Conservation (phyloP, 768 basidiomycete genomes). For the Podaxis sp. region DNA sequence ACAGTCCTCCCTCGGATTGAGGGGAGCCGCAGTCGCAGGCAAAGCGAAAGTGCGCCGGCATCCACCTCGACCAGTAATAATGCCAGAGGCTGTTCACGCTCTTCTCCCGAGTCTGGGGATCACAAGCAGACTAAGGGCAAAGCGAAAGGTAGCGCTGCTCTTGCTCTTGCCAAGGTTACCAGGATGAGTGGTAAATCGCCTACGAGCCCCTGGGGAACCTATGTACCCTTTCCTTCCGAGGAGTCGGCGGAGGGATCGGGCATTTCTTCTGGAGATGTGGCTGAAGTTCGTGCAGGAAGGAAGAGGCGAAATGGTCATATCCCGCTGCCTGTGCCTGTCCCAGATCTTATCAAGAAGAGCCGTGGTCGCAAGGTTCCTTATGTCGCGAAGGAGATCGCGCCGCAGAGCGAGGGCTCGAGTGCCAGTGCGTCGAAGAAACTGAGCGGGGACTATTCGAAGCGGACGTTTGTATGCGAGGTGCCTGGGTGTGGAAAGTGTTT, state of each 20-base stretch:
- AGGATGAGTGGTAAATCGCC: slow-evolving; percentile 20
- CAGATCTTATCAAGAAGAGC: slow-evolving; percentile 63
- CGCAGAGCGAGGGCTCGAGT: slow-evolving; percentile 5
- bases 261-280: background rate
- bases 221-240: background rate
- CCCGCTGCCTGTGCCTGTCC: slow-evolving; percentile 52
- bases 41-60: slow-evolving; percentile 19
- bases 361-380: slow-evolving; percentile 59
- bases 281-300: slow-evolving; percentile 10
- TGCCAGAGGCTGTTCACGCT: slow-evolving; percentile 16
- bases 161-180: slow-evolving; percentile 29
- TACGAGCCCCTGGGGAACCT: slow-evolving; percentile 13
- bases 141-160: slow-evolving; percentile 33
- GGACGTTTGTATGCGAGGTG: slow-evolving; percentile 66
- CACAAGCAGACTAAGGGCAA: slow-evolving; percentile 22
- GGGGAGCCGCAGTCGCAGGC: slow-evolving; percentile 13
- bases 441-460: slow-evolving; percentile 23
- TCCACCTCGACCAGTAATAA: background rate
- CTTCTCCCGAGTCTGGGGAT: background rate
- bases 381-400: slow-evolving; percentile 17
- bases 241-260: background rate
- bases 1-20: slow-evolving; percentile 3
- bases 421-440: slow-evolving; percentile 13
- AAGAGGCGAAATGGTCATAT: slow-evolving; percentile 32
- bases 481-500: slow-evolving; percentile 79